Percentiles rank a stretch among this genome's conserved stretches.
Evolutionary conservation across 805 yeast species (phyloP).

Genomic region (Teunomyces stri): DNA sequence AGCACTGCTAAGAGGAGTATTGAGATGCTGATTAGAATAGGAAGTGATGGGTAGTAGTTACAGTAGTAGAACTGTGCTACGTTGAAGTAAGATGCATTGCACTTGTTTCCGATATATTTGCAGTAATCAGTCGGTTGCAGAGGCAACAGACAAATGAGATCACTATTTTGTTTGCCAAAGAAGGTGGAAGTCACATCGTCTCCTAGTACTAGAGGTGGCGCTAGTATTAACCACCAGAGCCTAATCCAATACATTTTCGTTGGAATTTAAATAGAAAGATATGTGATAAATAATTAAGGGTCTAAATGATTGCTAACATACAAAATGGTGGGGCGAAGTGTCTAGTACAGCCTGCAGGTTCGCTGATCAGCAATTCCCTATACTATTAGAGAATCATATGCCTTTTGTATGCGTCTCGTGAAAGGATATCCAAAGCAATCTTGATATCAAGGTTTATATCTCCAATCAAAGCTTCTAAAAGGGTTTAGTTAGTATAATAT

Average conservation of each 20-base stretch:
- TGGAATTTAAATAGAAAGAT: neutral
- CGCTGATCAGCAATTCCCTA: neutral
- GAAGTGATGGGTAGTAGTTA: constrained; percentile 13
- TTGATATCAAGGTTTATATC: constrained; percentile 81
- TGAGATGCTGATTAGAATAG: constrained; percentile 10
- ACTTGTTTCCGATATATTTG: constrained; percentile 13
- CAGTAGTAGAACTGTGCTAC: constrained; percentile 32
- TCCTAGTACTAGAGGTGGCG: neutral
- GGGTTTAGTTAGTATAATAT: constrained; percentile 17
- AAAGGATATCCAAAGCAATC: constrained; percentile 55
- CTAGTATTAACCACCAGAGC: neutral
- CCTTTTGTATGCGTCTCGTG: constrained; percentile 14
- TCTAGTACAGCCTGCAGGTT: neutral
- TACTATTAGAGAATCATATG: constrained; percentile 1
- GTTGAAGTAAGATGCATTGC: constrained; percentile 23
- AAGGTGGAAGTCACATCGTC: neutral
- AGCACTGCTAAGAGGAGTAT: constrained; percentile 10
- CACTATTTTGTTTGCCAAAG: neutral
- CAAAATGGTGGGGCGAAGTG: neutral
- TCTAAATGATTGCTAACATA: neutral
- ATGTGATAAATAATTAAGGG: neutral
- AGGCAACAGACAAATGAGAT: neutral
- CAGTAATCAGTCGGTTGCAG: constrained; percentile 12
- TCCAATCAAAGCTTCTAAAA: constrained; percentile 69
- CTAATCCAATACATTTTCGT: neutral